Conservation (phyloP, 768 basidiomycete species). For the Pleurotus eryngii region DNA sequence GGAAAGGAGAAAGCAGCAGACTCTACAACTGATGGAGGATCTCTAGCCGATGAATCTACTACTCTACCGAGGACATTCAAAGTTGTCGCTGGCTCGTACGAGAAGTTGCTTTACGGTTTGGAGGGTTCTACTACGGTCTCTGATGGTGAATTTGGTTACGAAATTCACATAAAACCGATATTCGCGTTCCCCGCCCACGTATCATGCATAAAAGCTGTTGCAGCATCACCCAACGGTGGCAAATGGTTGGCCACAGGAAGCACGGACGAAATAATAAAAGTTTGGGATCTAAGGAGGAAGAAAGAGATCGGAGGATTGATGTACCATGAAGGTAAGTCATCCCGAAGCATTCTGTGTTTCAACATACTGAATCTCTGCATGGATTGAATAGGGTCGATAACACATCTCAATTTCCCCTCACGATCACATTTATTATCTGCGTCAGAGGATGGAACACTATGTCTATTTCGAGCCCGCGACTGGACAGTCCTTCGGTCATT, state of each 20-base stretch:
- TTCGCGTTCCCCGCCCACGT: slow-evolving; percentile 98
- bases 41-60: slow-evolving; percentile 11
- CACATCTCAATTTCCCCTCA: slow-evolving; percentile 80
- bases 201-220: slow-evolving; percentile 86
- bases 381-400: slow-evolving; percentile 76
- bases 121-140: slow-evolving; percentile 51
- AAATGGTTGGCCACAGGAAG: slow-evolving; percentile 97
- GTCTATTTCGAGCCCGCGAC: slow-evolving; percentile 88
- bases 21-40: not conserved
- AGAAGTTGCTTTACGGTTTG: slow-evolving; percentile 91
- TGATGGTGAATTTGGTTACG: slow-evolving; percentile 27
- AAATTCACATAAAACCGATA: slow-evolving; percentile 61
- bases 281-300: slow-evolving; percentile 89
- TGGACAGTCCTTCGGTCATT: slow-evolving; percentile 87
- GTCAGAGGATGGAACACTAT: slow-evolving; percentile 89
- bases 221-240: slow-evolving; percentile 83
- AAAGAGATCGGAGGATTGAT: slow-evolving; percentile 95
- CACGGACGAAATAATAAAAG: slow-evolving; percentile 94
- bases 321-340: slow-evolving; percentile 82
- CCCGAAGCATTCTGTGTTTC: not conserved
- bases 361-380: not conserved
- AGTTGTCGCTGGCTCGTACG: slow-evolving; percentile 90
- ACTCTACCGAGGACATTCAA: slow-evolving; percentile 66
- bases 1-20: slow-evolving; percentile 19
- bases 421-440: slow-evolving; percentile 88